These are phyloP conservation scores for Trichophaea hybrida DNA, from an alignment of 2,329 filamentous ascomycete genomes.

Conservation along the genomic window DNA sequence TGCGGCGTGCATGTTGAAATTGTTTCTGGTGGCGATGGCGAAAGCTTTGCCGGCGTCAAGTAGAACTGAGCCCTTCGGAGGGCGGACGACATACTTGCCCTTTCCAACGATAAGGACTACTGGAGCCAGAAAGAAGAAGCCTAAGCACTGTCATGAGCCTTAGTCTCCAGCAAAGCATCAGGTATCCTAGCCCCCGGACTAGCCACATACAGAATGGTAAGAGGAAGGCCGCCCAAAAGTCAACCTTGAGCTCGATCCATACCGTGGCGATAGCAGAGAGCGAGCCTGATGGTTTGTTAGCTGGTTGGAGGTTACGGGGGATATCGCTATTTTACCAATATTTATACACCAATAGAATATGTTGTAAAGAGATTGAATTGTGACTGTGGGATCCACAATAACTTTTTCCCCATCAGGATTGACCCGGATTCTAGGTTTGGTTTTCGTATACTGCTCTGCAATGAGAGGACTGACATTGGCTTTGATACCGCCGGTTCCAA, in stretches of 20 bases:
- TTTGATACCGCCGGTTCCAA: constrained; percentile 57
- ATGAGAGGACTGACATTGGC: constrained; percentile 46
- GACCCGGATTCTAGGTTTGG: constrained; percentile 40
- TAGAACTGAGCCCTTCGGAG: constrained; percentile 48
- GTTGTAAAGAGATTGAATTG: constrained; percentile 56
- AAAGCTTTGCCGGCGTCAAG: constrained; percentile 50
- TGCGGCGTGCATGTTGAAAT: constrained; percentile 40
- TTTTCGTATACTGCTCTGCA: constrained; percentile 50
- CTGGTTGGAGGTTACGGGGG: neutral
- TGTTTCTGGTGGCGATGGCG: constrained; percentile 39
- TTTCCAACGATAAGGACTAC: constrained; percentile 36
- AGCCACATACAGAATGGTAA: constrained; percentile 41
- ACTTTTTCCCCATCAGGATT: constrained; percentile 43
- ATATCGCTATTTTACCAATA: constrained; percentile 1
- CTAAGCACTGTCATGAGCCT: too few relatives aligned
- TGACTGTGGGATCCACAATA: constrained; percentile 51
- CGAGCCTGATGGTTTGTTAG: constrained; percentile 39
- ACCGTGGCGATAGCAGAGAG: constrained; percentile 52
- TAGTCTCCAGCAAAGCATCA: too few relatives aligned
- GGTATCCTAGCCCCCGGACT: constrained; percentile 35
- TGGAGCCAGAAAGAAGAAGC: neutral
- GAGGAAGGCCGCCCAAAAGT: constrained; percentile 48
- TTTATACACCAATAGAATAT: constrained; percentile 65
- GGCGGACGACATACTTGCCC: constrained; percentile 39
- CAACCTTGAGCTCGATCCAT: constrained; percentile 51